These are phyloP conservation scores for Leccinum incarnatum DNA, from an alignment of 768 basidiomycete species.

Conservation along the genomic window DNA sequence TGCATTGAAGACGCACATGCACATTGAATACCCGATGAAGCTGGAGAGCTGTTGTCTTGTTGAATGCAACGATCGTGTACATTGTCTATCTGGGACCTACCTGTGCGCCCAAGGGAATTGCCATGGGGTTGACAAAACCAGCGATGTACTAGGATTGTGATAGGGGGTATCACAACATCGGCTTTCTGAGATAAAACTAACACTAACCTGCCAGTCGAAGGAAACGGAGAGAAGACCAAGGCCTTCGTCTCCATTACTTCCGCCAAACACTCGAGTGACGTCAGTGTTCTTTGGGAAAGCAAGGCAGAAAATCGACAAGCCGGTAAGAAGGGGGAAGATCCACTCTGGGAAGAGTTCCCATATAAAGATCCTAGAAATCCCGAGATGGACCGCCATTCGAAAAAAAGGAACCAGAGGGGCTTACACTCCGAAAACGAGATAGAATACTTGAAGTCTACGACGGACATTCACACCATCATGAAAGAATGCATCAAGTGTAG, in stretches of 20 bases:
- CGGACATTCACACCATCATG: constrained; percentile 38
- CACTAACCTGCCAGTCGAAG: constrained; percentile 53
- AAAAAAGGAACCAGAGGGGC: constrained; percentile 24
- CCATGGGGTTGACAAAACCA: constrained; percentile 41
- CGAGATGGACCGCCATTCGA: background rate
- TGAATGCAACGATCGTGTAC: background rate
- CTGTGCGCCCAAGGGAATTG: constrained; percentile 55
- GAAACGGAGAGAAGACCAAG: constrained; percentile 57
- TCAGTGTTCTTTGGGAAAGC: constrained; percentile 47
- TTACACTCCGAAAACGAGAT: constrained; percentile 27
- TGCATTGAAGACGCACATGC: constrained; percentile 38
- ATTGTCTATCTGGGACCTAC: constrained; percentile 6
- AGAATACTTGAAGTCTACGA: constrained; percentile 39
- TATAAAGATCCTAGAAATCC: constrained; percentile 32
- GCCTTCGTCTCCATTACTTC: constrained; percentile 61
- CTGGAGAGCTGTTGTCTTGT: constrained; percentile 35
- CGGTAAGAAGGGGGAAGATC: constrained; percentile 59
- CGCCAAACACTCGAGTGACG: constrained; percentile 58
- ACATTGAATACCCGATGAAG: constrained; percentile 49
- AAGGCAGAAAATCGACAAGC: constrained; percentile 61
- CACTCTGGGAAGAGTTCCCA: constrained; percentile 29
- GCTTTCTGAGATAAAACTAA: constrained; percentile 31
- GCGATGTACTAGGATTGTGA: constrained; percentile 21
- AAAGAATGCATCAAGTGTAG: constrained; percentile 38
- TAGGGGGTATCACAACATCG: background rate